These are phyloP conservation scores for Penicillium sp. DNA, from an alignment of 2,329 filamentous ascomycete genomes.

Conservation along the genomic window DNA sequence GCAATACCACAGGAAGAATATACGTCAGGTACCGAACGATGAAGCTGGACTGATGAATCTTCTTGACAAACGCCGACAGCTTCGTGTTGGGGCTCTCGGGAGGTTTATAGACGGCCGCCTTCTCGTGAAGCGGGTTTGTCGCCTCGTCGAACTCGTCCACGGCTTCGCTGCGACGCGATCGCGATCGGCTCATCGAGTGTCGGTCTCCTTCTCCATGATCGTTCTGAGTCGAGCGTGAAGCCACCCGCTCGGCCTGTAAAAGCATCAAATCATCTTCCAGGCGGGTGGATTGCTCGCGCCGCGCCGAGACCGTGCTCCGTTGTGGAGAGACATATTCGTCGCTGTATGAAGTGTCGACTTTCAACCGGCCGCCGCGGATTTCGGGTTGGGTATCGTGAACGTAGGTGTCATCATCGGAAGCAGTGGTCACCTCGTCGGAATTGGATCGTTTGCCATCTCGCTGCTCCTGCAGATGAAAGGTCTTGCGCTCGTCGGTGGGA, in stretches of 20 bases:
- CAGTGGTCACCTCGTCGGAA: constrained; percentile 27
- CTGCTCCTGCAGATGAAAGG: constrained; percentile 27
- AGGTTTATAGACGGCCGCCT: constrained; percentile 64
- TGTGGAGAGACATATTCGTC: constrained; percentile 8
- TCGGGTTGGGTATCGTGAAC: constrained; percentile 25
- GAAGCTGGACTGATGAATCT: constrained; percentile 65
- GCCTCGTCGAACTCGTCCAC: constrained; percentile 68
- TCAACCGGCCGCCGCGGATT: constrained; percentile 18
- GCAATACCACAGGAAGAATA: constrained; percentile 63
- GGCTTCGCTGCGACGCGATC: constrained; percentile 57
- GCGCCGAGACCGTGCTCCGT: constrained; percentile 55
- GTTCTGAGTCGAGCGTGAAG: constrained; percentile 47
- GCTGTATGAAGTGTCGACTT: constrained; percentile 29
- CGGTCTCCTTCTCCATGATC: constrained; percentile 34
- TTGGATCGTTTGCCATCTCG: constrained; percentile 26
- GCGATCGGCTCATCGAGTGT: constrained; percentile 53
- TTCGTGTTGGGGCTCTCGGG: constrained; percentile 63
- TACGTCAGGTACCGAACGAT: constrained; percentile 71
- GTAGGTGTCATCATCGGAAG: constrained; percentile 36
- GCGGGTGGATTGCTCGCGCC: constrained; percentile 60
- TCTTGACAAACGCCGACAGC: constrained; percentile 65
- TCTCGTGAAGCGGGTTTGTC: constrained; percentile 70
- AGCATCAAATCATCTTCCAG: constrained; percentile 68
- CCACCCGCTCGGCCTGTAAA: constrained; percentile 64
- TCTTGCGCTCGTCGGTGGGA: constrained; percentile 33